These are phyloP conservation scores for Debaryomyces prosopidis DNA, from an alignment of 805 yeast species.

Conservation along the genomic window DNA sequence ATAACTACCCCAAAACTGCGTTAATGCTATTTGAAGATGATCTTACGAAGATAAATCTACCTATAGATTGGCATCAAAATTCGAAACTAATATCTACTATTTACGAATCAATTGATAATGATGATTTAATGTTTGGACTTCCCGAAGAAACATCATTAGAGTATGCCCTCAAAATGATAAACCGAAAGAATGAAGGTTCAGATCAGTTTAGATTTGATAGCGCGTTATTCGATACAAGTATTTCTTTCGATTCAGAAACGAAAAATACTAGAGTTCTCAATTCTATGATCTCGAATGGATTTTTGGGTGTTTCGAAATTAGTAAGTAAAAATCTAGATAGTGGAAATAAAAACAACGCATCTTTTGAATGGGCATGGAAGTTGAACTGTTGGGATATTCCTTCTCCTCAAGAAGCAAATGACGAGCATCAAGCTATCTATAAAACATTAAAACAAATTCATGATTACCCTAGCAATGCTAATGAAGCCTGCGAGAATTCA, in stretches of 20 bases:
- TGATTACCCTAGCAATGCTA: slow-evolving; percentile 27
- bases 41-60: slow-evolving; percentile 10
- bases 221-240: slow-evolving; percentile 53
- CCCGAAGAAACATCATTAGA: slow-evolving; percentile 58
- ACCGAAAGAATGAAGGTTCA: slow-evolving; percentile 26
- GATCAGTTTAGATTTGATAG: slow-evolving; percentile 53
- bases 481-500: slow-evolving; percentile 16
- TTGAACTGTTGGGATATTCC: slow-evolving; percentile 78
- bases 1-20: slow-evolving; percentile 41
- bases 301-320: slow-evolving; percentile 57
- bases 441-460: slow-evolving; percentile 48
- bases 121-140: slow-evolving; percentile 65
- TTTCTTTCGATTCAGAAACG: slow-evolving; percentile 10
- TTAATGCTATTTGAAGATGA: slow-evolving; percentile 51
- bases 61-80: slow-evolving; percentile 1
- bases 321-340: slow-evolving; percentile 21
- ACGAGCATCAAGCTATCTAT: slow-evolving; percentile 52
- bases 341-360: slow-evolving; percentile 12
- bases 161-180: slow-evolving; percentile 47
- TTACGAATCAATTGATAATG: slow-evolving; percentile 57
- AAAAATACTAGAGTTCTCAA: slow-evolving; percentile 19
- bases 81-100: slow-evolving; percentile 26
- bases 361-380: slow-evolving; percentile 74
- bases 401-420: slow-evolving; percentile 28
- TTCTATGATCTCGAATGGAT: slow-evolving; percentile 51